These are phyloP conservation scores for Capsella bursapastoris DNA, from an alignment of 345 rosid genomes.

Conservation along the genomic window DNA sequence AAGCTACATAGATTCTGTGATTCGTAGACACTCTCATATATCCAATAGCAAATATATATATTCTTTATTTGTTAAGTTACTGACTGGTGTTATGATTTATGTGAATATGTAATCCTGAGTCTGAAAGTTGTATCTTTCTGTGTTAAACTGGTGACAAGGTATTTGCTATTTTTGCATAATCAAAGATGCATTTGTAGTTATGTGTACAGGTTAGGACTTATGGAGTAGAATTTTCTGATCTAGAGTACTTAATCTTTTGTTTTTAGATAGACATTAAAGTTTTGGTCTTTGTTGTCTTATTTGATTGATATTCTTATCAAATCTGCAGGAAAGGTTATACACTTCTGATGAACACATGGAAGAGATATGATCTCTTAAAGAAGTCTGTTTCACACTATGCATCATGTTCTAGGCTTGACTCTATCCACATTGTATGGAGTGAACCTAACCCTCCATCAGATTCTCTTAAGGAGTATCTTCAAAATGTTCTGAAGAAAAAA, in stretches of 20 bases:
- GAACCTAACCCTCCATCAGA: slow-evolving; percentile 92
- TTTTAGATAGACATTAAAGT: not conserved
- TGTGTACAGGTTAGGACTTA: not conserved
- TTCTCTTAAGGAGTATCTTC: slow-evolving; percentile 59
- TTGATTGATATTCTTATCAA: not conserved
- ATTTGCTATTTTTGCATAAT: not conserved
- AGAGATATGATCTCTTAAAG: slow-evolving; percentile 90
- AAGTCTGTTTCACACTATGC: slow-evolving; percentile 83
- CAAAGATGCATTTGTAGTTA: not conserved
- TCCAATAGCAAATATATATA: not conserved
- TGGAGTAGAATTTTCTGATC: not conserved
- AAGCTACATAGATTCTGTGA: not conserved
- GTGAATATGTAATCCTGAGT: not conserved
- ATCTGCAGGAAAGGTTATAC: slow-evolving; percentile 76
- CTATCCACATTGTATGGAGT: slow-evolving; percentile 96
- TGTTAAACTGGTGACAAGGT: not conserved
- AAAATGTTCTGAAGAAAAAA: slow-evolving; percentile 51
- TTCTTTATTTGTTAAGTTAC: not conserved
- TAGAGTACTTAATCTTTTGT: not conserved
- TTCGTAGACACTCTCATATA: not conserved
- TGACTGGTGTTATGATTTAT: not conserved
- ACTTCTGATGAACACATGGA: slow-evolving; percentile 91
- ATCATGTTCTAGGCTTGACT: slow-evolving; percentile 70
- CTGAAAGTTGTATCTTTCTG: not conserved
- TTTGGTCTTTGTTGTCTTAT: not conserved